These are phyloP conservation scores for Ophiostoma sp. DNA, from an alignment of 2,329 filamentous ascomycete genomes.

Conservation along the genomic window DNA sequence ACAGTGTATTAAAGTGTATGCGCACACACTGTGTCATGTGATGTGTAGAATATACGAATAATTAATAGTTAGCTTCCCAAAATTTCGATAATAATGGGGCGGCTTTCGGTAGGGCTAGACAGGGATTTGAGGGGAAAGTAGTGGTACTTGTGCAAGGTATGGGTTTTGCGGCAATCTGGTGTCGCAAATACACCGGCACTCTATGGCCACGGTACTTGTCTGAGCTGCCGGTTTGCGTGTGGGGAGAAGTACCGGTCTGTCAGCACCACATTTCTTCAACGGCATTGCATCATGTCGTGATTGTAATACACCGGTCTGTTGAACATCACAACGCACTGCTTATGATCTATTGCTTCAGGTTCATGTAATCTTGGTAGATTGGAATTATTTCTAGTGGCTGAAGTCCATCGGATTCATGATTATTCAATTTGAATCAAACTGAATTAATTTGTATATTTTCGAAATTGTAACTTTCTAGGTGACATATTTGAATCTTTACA, in stretches of 20 bases:
- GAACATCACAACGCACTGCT: too few species aligned
- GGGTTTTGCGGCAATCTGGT: background rate
- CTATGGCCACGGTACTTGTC: background rate
- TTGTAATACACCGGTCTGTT: too few species aligned
- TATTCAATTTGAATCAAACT: too few species aligned
- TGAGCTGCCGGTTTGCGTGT: background rate
- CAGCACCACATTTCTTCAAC: too few species aligned
- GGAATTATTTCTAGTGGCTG: too few species aligned
- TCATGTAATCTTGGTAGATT: too few species aligned
- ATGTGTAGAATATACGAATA: background rate
- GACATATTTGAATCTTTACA: too few species aligned
- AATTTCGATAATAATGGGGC: constrained; percentile 12
- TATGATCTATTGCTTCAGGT: too few species aligned
- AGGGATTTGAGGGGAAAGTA: constrained; percentile 3
- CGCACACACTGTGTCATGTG: background rate
- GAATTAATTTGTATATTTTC: too few species aligned
- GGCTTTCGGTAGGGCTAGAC: background rate
- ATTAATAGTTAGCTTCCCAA: background rate
- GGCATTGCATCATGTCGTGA: too few species aligned
- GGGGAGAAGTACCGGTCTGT: background rate
- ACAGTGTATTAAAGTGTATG: background rate
- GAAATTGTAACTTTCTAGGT: too few species aligned
- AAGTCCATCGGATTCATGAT: too few species aligned
- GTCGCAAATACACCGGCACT: background rate
- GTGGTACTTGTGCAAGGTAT: background rate